These are phyloP conservation scores for Didymella arachidicola DNA, from an alignment of 2,329 filamentous ascomycete species.

Conservation along the genomic window DNA sequence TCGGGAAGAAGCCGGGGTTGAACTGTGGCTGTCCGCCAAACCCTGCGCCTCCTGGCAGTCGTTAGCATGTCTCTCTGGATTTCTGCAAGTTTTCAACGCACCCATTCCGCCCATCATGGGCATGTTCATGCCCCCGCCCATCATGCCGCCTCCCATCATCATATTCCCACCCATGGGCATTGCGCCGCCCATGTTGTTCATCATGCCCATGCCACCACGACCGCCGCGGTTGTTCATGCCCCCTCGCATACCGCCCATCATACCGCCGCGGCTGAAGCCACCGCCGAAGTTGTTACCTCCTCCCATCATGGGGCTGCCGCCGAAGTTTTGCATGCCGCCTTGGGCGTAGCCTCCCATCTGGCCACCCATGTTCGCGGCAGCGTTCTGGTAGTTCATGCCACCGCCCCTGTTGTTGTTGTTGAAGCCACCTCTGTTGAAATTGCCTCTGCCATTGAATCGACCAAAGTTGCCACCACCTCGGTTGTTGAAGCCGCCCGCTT, in stretches of 20 bases:
- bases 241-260: slow-evolving; percentile 55
- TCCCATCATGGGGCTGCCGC: slow-evolving; percentile 39
- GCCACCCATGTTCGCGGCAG: slow-evolving; percentile 48
- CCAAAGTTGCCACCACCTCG: slow-evolving; percentile 54
- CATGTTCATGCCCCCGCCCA: slow-evolving; percentile 48
- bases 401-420: slow-evolving; percentile 38
- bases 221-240: slow-evolving; percentile 52
- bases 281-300: slow-evolving; percentile 51
- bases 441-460: slow-evolving; percentile 43
- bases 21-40: slow-evolving; percentile 74
- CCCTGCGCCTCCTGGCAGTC: slow-evolving; percentile 47
- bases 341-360: slow-evolving; percentile 56
- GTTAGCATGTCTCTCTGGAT: slow-evolving; percentile 19
- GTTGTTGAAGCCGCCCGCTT: slow-evolving; percentile 44
- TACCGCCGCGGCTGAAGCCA: slow-evolving; percentile 54
- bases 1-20: slow-evolving; percentile 74
- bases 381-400: slow-evolving; percentile 14
- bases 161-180: slow-evolving; percentile 52
- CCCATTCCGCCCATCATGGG: slow-evolving; percentile 49
- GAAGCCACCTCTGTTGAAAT: slow-evolving; percentile 46
- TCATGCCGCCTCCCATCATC: slow-evolving; percentile 59
- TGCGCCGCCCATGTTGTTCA: slow-evolving; percentile 47
- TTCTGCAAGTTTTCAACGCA: slow-evolving; percentile 24
- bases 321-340: slow-evolving; percentile 58
- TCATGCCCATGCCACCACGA: slow-evolving; percentile 50